Evolutionary conservation across 768 basidiomycete genomes (phyloP), one percentile per base, ranked within the genome.

Genomic region (Coprinopsis marcescibilis): DNA sequence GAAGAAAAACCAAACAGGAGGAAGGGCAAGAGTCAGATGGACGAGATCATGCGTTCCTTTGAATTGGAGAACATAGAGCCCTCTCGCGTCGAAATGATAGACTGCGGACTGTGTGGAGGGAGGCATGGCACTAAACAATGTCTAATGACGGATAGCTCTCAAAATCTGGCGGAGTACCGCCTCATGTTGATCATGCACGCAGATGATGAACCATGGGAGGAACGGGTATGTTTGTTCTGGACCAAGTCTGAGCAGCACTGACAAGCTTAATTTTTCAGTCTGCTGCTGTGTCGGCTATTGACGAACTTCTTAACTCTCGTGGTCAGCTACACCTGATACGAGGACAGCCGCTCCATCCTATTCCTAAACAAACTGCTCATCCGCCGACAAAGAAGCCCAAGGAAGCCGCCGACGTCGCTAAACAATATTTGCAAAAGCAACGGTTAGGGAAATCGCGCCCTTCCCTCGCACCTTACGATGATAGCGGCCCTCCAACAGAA

Each of bases 271-370:
- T 8, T 14, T 41, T 30, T 38, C 37, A 87, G 86, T 68, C 63
- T 53, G 77, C 73, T 35, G 88, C 89, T 11, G 76, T 91, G 41
- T 62, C 65, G 21, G 78, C 78, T 4, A 89, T 91, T 51, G 89
- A 91, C 48, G 70, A 79, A 48, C 71, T 78, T 2, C 66, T 91
- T 12, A 57, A 70, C 48, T 52, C 64, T 43, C 76, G 83, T 13
- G 82, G 83, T 2, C 70, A 81, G 33, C 59, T 75, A 1, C 58
- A 72, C 40, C 62, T 87, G 17, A 73, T 88, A 45, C 66, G 64
- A 29, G 80, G 78, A 1, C 85, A 89, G 58, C 83, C 85, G 33
- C 68, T 85, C 3, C 70, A 75, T 51, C 73, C 78, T 10, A 62
- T 84, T 12, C 43, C 50, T 12, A 49, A 32, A 15, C 32, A 8